Percentiles rank a stretch among this genome's conserved stretches.
Conservation (phyloP, 2,329 filamentous ascomycete species). For the Fusarium vanettenii region DNA sequence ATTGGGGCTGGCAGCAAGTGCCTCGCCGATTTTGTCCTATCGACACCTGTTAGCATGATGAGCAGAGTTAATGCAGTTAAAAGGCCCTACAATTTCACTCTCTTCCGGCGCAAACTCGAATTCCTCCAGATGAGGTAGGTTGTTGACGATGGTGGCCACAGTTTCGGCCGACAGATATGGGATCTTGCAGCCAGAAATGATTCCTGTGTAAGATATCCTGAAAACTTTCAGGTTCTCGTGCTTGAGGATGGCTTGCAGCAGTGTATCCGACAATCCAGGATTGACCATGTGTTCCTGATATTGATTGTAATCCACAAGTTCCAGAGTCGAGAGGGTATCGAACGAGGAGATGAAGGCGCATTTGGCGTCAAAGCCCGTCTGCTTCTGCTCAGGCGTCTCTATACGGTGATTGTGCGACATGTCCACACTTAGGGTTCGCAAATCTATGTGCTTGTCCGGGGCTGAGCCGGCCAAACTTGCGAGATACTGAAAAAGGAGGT, state of each 20-base stretch:
- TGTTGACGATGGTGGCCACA: slow-evolving; percentile 17
- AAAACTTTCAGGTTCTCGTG: slow-evolving; percentile 25
- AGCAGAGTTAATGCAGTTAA: neutral
- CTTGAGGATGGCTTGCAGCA: slow-evolving; percentile 30
- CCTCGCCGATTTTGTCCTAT: slow-evolving; percentile 21
- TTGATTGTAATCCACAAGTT: slow-evolving; percentile 2
- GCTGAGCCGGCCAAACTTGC: neutral
- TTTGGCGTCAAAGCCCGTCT: neutral
- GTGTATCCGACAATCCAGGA: slow-evolving; percentile 1
- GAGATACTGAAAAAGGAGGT: slow-evolving; percentile 5
- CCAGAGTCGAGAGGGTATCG: slow-evolving; percentile 16
- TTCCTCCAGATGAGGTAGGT: slow-evolving; percentile 11
- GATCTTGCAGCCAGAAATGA: neutral
- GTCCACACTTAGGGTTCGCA: slow-evolving; percentile 5
- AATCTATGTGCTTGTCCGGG: neutral
- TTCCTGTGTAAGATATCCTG: neutral
- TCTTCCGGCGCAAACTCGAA: slow-evolving; percentile 18
- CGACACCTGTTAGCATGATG: neutral
- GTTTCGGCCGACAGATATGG: slow-evolving; percentile 20
- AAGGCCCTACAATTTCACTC: slow-evolving; percentile 10
- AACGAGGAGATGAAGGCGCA: slow-evolving; percentile 30
- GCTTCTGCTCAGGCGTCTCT: neutral
- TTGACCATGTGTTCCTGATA: neutral
- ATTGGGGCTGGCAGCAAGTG: slow-evolving; percentile 9
- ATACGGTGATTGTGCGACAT: neutral